These are phyloP conservation scores for Pseudogymnoascus sp. DNA, from an alignment of 2,329 filamentous ascomycete species.

Conservation along the genomic window DNA sequence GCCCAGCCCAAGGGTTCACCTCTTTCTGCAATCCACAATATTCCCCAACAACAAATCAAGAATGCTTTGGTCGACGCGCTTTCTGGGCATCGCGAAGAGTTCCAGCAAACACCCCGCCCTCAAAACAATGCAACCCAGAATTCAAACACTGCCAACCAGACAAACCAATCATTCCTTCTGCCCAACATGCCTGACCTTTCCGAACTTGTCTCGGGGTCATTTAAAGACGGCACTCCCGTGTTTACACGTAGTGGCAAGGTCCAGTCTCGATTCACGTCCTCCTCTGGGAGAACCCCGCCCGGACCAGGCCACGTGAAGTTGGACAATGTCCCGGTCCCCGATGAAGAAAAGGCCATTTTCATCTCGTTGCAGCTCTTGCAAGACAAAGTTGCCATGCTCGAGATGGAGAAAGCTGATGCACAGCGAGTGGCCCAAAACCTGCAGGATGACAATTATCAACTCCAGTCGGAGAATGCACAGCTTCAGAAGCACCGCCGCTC, in stretches of 20 bases:
- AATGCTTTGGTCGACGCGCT: constrained; percentile 10
- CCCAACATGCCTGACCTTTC: constrained; percentile 55
- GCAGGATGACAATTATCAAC: constrained; percentile 43
- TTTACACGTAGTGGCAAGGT: constrained; percentile 43
- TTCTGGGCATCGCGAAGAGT: not conserved
- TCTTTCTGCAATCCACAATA: constrained; percentile 28
- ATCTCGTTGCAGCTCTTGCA: constrained; percentile 51
- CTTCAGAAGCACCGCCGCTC: constrained; percentile 34
- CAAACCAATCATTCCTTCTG: constrained; percentile 53
- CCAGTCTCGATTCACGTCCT: constrained; percentile 48
- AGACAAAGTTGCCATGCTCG: constrained; percentile 49
- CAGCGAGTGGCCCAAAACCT: constrained; percentile 43
- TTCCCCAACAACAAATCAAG: constrained; percentile 15
- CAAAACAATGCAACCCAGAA: constrained; percentile 25
- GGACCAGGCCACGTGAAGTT: constrained; percentile 39
- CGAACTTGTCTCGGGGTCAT: constrained; percentile 50
- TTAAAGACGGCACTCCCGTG: constrained; percentile 27
- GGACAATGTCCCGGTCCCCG: constrained; percentile 48
- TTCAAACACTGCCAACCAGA: constrained; percentile 39
- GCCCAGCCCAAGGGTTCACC: constrained; percentile 34
- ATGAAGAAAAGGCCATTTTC: constrained; percentile 57
- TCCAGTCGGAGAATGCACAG: constrained; percentile 40
- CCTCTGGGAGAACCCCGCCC: constrained; percentile 29
- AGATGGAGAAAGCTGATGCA: constrained; percentile 45
- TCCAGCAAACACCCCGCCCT: constrained; percentile 17